Evolutionary conservation across 2,329 filamentous ascomycete genomes (phyloP).

Genomic region (Diplocarpon mali): DNA sequence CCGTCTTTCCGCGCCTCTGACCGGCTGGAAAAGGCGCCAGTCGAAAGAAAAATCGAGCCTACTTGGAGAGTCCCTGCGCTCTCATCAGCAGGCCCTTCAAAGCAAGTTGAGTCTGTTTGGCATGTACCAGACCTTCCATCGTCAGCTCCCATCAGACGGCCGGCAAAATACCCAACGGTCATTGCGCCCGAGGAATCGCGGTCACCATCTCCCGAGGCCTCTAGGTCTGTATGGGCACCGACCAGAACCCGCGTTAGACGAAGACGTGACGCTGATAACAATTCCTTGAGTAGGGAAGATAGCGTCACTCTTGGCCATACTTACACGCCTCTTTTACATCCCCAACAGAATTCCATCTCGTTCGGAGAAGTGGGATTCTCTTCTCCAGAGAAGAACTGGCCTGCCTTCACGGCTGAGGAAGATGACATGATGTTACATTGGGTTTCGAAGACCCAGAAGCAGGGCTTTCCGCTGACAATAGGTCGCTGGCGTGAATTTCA

Average conservation of each 20-base stretch:
- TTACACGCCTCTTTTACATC: not conserved
- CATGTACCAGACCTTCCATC: conserved; percentile 15
- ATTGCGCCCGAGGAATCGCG: conserved; percentile 15
- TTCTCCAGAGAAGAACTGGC: conserved; percentile 2
- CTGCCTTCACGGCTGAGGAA: conserved; percentile 17
- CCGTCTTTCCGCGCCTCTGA: conserved; percentile 21
- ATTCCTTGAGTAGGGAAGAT: conserved; percentile 2
- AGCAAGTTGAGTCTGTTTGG: conserved; percentile 23
- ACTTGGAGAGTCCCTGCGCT: conserved; percentile 21
- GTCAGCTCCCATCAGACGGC: conserved; percentile 7
- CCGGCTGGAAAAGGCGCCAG: not conserved
- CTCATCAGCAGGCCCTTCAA: conserved; percentile 5
- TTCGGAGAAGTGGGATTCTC: too few species aligned
- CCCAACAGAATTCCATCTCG: too few species aligned
- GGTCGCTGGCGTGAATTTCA: conserved; percentile 18
- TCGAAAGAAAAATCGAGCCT: conserved; percentile 21
- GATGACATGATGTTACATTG: conserved; percentile 21
- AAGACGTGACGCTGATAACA: not conserved
- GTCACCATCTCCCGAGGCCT: conserved; percentile 19
- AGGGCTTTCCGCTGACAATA: conserved; percentile 9
- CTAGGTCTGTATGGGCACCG: conserved; percentile 25
- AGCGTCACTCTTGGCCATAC: not conserved
- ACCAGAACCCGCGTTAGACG: conserved; percentile 4
- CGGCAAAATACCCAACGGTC: conserved; percentile 10
- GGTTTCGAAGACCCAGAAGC: conserved; percentile 12